Evolutionary conservation across 345 rosid species (phyloP), one percentile per base, ranked within the genome.

Genomic region (Passiflora organensis): DNA sequence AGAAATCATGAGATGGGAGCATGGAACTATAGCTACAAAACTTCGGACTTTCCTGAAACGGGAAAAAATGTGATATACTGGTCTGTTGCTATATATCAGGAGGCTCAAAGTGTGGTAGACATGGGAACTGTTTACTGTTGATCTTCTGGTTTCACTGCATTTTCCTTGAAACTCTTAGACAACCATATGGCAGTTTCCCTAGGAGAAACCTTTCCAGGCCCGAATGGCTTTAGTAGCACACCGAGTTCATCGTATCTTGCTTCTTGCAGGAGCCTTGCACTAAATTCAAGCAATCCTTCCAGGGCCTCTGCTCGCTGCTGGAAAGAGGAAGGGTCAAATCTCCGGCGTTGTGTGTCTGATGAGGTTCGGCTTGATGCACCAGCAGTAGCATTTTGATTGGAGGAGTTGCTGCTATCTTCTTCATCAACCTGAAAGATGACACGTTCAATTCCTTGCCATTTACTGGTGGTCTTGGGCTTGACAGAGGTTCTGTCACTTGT

Each of bases 101-200:
- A n/a, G n/a, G n/a, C 45, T 59, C 28, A 53, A 36, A 38, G 14
- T 46, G 53, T 53, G 9, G 41, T 42, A 50, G 32, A 43, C 28
- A 13, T 44, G 38, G 39, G 24, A 36, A 24, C 11, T 6, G 18
- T 25, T 47, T n/a, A 10, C 57, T 21, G 28, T 22, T 17, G 19
- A 43, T 55, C 70, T 44, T 70, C 75, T 22, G 20, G 59, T 60
- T 65, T 65, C 10, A 24, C 17, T 6, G 70, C 59, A 15, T 84
- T 86, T 80, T 86, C 93, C 74, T 94, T 94, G 73, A 94, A 83
- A 93, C 99, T 94, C 81, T 87, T 94, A 42, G 95, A 79, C 70
- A 94, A 68, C 99, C 99, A 94, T 60, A 89, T 94, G 0, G 99
- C 99, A 43, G 99, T 94, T 70, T 94, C 99, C 67, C 99, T 83